Base-by-base conservation (phyloP, 306 rosid genomes). In the Dalbergia oliveri region DNA sequence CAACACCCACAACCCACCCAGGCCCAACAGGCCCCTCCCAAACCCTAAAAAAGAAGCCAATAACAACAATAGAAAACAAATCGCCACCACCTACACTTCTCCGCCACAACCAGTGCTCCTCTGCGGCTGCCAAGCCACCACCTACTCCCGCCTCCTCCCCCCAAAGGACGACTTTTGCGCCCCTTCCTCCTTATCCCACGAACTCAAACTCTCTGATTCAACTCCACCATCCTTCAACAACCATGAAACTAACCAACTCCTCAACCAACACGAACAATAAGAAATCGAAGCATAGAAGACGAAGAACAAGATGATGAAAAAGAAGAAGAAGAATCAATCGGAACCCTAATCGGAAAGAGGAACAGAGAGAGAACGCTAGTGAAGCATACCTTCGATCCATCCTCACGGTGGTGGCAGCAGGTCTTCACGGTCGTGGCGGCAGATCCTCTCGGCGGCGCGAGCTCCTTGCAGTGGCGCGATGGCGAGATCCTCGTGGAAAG, bases 121-220 rank as follows among this genome's bases (percentile, higher is more conserved):
- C 68, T 67, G 84, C 6, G 91, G n/a, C 70, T 87, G 88, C 68
- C 95, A 91, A 72, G 94, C 99, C 75, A 93, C 94, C 73, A 95
- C 97, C 79, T 93, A 82, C 88, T 88, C 91, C 21, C 90, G 97
- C 63, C 89, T 94, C 14, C 99, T 97, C 97, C 93, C n/a, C n/a
- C n/a, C n/a, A n/a, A 90, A 68, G 72, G 94, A 93, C 64, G 97
- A 94, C 64, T 94, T 84, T 15, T 45, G 88, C 0, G 79, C 78
- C 10, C 84, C 88, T 4, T 33, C 88, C 15, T 58, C 86, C 41
- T 43, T 91, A n/a, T n/a, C n/a, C 6, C 26, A 85, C 41, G 96
- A 88, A 84, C 88, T 94, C 60, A 91, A 86, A 88, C 99, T 93
- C 83, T 81, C 94, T 12, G 95, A n/a, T 2, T 66, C 93, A 18